Evolutionary conservation across 2,329 filamentous ascomycete genomes (phyloP).

Genomic region (Talaromyces sp.): DNA sequence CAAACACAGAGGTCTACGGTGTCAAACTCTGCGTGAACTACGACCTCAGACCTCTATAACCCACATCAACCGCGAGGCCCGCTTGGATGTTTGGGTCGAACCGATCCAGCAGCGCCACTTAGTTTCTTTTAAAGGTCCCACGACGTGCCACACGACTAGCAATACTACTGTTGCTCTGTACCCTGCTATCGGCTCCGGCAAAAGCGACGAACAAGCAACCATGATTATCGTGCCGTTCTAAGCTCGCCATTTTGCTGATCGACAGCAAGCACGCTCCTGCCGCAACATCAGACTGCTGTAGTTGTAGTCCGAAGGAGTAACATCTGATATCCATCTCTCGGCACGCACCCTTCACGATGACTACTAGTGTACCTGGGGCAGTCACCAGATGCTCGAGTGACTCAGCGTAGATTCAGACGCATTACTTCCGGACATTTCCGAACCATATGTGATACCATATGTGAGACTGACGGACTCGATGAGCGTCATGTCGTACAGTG

Average conservation of each 20-base stretch:
- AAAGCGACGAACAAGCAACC: neutral
- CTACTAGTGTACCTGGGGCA: neutral
- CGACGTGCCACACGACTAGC: neutral
- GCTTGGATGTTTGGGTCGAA: neutral
- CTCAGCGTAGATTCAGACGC: neutral
- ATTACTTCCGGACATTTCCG: neutral
- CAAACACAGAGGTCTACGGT: neutral
- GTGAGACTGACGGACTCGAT: neutral
- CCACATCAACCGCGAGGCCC: neutral
- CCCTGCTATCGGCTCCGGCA: neutral
- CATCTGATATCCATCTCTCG: neutral
- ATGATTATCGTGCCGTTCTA: neutral
- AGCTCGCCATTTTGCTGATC: neutral
- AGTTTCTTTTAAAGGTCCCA: neutral
- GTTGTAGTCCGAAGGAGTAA: neutral
- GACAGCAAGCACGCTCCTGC: neutral
- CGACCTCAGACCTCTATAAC: neutral
- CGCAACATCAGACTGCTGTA: neutral
- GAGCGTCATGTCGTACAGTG: conserved; percentile 18
- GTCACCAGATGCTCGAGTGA: neutral
- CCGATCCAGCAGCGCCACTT: neutral
- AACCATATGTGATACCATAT: neutral
- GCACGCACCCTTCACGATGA: neutral
- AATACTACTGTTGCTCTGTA: neutral
- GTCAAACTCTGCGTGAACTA: neutral